phyloP scores from a whole-genome alignment of 805 yeast genomes.

The Metschnikowia bowlesiae region DNA sequence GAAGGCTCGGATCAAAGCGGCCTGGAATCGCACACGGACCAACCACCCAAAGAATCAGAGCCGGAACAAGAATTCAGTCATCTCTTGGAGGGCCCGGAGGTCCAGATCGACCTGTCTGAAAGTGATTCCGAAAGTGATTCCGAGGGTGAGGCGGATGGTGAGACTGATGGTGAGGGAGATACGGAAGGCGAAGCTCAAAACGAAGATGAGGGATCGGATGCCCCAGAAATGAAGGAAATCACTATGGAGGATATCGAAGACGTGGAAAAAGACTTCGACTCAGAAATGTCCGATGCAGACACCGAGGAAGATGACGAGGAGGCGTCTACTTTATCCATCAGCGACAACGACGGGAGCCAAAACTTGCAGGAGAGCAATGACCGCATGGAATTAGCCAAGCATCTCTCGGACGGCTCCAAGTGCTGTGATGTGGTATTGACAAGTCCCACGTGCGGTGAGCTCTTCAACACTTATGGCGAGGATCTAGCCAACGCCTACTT shows the following conservation, averaged over 20 bases:
- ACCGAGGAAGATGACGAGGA: slow-evolving; percentile 19
- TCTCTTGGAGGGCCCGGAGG: slow-evolving; percentile 8
- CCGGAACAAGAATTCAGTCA: slow-evolving; percentile 8
- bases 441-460: slow-evolving; percentile 45
- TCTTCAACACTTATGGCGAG: slow-evolving; percentile 79
- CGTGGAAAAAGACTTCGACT: slow-evolving; percentile 19
- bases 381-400: slow-evolving; percentile 31
- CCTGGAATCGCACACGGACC: no score
- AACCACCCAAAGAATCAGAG: neutral
- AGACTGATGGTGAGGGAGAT: slow-evolving; percentile 16
- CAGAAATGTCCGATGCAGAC: slow-evolving; percentile 18
- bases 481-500: slow-evolving; percentile 61
- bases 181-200: slow-evolving; percentile 3
- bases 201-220: neutral
- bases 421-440: slow-evolving; percentile 67
- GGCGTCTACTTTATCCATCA: slow-evolving; percentile 16
- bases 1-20: neutral
- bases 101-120: slow-evolving; percentile 12
- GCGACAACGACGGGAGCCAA: slow-evolving; percentile 18
- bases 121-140: slow-evolving; percentile 14
- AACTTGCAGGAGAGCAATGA: slow-evolving; percentile 5
- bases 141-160: slow-evolving; percentile 20
- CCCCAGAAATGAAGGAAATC: slow-evolving; percentile 18
- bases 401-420: slow-evolving; percentile 34
- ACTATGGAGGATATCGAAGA: slow-evolving; percentile 27